phyloP scores from a whole-genome alignment of 2,329 filamentous ascomycete genomes.

The Penicillium sp. region DNA sequence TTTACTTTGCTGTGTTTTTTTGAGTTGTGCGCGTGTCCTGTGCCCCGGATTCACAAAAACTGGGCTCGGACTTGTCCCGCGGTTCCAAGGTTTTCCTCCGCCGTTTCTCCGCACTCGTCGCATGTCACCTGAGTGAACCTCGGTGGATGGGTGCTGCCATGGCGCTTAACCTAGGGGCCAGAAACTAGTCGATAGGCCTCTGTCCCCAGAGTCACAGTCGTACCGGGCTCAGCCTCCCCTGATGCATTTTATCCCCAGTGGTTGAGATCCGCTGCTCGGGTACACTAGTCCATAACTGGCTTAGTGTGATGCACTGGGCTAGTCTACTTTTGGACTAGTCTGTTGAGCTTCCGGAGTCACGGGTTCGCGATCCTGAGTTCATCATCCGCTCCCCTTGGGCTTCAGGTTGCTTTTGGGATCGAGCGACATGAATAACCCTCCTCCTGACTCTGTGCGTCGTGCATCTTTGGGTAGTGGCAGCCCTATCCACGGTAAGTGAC shows the following conservation, averaged over 20 bases:
- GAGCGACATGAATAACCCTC: slow-evolving; percentile 37
- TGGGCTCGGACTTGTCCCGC: slow-evolving; percentile 23
- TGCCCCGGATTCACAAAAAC: slow-evolving; percentile 19
- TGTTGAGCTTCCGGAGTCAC: slow-evolving; percentile 33
- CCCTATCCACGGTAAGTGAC: slow-evolving; percentile 37
- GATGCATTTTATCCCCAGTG: slow-evolving; percentile 19
- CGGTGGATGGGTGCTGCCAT: neutral
- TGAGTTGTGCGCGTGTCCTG: slow-evolving; percentile 12
- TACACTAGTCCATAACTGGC: slow-evolving; percentile 31
- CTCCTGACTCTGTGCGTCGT: slow-evolving; percentile 33
- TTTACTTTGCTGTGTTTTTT: neutral
- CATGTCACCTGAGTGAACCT: neutral
- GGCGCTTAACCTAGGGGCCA: neutral
- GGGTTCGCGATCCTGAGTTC: slow-evolving; percentile 28
- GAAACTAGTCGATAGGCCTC: neutral
- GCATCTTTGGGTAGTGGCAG: slow-evolving; percentile 36
- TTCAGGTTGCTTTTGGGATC: slow-evolving; percentile 3
- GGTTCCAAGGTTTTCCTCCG: slow-evolving; percentile 5
- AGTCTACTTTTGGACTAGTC: slow-evolving; percentile 29
- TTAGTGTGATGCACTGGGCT: slow-evolving; percentile 19
- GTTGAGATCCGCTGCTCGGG: slow-evolving; percentile 31
- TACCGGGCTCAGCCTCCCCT: slow-evolving; percentile 3
- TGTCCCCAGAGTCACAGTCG: neutral
- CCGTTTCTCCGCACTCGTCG: neutral
- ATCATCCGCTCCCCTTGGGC: slow-evolving; percentile 17